Evolutionary conservation across 805 yeast species (phyloP), one percentile per base, ranked within the genome.

Genomic region (Spathaspora sp.): DNA sequence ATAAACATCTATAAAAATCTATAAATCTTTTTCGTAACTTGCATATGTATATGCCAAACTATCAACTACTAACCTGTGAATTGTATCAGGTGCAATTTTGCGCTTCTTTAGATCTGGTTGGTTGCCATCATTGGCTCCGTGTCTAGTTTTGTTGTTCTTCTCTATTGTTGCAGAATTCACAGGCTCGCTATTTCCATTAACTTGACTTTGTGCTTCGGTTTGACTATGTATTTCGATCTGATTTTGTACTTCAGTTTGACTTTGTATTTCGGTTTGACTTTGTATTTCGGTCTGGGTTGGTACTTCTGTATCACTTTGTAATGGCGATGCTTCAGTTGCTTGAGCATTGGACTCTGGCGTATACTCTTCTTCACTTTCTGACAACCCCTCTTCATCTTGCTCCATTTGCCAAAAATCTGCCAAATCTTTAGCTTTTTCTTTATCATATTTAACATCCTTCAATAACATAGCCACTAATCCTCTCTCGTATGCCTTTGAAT

Each of bases 381-480:
- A 42, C 51, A 49, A 44, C n/a, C 50, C 26, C 60, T 23, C 20
- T 57, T 40, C 39, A 55, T 53, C 23, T 49, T 56, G 9, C 55
- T 52, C 19, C 54, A 16, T 18, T 43, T 38, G 31, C 48, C 47
- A 43, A 39, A 40, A 32, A n/a, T 39, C 38, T 10, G 49, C 56
- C 7, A 47, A 47, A 6, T 40, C 43, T 17, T 42, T 52, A 50
- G 5, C 50, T n/a, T 20, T 20, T 17, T 48, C 45, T 12, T 31
- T 12, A 10, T 38, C 28, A 23, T 32, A 39, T 2, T 44, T 5
- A 2, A 29, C n/a, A 20, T 38, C 48, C 29, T 14, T 32, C 50
- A 48, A 17, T 12, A 54, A 42, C 20, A 47, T 47, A 14, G 42
- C 18, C 3, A 44, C 32, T n/a, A 54, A 44, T n/a, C 55, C 57